phyloP scores from a whole-genome alignment of 148 eudicot genomes.

The Rhododendron molle region DNA sequence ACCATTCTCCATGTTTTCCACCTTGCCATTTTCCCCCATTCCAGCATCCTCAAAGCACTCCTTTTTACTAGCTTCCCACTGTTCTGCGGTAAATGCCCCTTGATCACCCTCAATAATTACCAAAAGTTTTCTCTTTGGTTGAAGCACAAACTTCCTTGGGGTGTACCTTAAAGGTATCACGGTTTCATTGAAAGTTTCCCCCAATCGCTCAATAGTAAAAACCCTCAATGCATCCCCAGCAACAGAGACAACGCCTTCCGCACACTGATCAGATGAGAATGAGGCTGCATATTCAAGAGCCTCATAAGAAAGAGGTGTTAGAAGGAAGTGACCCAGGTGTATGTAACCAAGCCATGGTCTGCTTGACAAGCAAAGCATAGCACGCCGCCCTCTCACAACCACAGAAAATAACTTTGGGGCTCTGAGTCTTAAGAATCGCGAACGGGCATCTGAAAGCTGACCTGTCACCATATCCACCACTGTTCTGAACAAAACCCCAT shows the following conservation, averaged over 20 bases:
- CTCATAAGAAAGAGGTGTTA: constrained; percentile 91
- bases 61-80: constrained; percentile 80
- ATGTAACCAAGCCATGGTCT: constrained; percentile 99
- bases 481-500: constrained; percentile 90
- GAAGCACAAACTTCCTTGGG: constrained; percentile 90
- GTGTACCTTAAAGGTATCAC: constrained; percentile 86
- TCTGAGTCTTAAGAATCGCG: constrained; percentile 85
- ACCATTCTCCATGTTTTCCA: constrained; percentile 74
- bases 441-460: constrained; percentile 94
- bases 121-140: constrained; percentile 70
- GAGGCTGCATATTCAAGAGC: constrained; percentile 95
- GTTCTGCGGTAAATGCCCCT: constrained; percentile 88
- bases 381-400: constrained; percentile 72
- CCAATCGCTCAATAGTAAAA: constrained; percentile 91
- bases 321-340: constrained; percentile 93
- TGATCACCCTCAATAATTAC: constrained; percentile 95
- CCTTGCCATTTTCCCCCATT: constrained; percentile 78
- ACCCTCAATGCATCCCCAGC: constrained; percentile 92
- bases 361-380: constrained; percentile 97
- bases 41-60: constrained; percentile 83
- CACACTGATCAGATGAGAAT: constrained; percentile 97
- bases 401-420: constrained; percentile 90
- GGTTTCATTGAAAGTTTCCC: constrained; percentile 93
- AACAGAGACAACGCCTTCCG: constrained; percentile 98
- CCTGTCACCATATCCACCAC: constrained; percentile 99